Evolutionary conservation across 306 rosid genomes (phyloP).

Genomic region (barrel medic (Medicago truncatula)): MtrunA17r5.0-ANR NC_053048.1:26734501-26735000

Average conservation of each 20-base stretch:
- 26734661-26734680: no score
- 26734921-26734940: slow-evolving; percentile 15
- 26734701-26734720: no score
- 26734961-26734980: slow-evolving; percentile 43
- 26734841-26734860: slow-evolving; percentile 19
- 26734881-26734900: slow-evolving; percentile 7
- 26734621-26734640: no score
- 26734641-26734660: no score
- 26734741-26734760: no score
- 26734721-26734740: no score
- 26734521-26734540: not conserved
- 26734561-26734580: not conserved
- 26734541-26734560: not conserved
- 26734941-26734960: slow-evolving; percentile 24
- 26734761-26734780: slow-evolving; percentile 31
- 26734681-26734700: no score
- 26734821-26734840: not conserved
- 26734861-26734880: slow-evolving; percentile 41
- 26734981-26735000: slow-evolving; percentile 38
- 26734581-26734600: slow-evolving; percentile 50
- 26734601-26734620: slow-evolving; percentile 42
- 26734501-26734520: slow-evolving; percentile 30
- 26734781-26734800: slow-evolving; percentile 26
- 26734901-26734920: slow-evolving; percentile 47
- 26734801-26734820: slow-evolving; percentile 49